Percentiles rank a stretch among this genome's conserved stretches.
phyloP scores from a whole-genome alignment of 441 rosid species.

The Jatropha podagrica region DNA sequence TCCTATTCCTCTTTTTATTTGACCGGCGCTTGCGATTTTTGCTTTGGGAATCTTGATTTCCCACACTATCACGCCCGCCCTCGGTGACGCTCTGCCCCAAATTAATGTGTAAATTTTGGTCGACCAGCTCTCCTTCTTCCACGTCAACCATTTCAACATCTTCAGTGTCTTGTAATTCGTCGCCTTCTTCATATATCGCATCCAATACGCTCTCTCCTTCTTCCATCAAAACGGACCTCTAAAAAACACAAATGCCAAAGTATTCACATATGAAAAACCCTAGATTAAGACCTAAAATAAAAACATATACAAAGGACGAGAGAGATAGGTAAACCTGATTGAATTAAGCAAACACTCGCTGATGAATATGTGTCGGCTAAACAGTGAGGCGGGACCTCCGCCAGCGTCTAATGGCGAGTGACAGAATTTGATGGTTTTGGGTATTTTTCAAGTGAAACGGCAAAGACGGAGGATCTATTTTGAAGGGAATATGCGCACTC shows the following conservation, averaged over 20 bases:
- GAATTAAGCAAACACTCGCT: no score
- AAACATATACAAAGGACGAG: background rate
- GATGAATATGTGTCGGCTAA: background rate
- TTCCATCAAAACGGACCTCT: conserved; percentile 41
- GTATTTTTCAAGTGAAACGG: background rate
- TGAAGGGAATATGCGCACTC: background rate
- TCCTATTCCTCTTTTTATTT: conserved; percentile 56
- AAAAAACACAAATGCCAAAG: background rate
- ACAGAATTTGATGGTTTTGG: background rate
- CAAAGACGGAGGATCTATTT: background rate
- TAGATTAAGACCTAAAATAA: background rate
- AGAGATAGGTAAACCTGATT: no score
- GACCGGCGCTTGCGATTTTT: conserved; percentile 36
- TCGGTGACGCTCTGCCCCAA: conserved; percentile 19
- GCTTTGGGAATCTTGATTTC: conserved; percentile 33
- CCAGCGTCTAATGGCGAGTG: background rate
- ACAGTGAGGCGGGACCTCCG: background rate
- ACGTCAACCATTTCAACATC: conserved; percentile 88
- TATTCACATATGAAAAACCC: background rate
- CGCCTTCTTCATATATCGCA: conserved; percentile 51
- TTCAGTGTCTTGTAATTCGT: conserved; percentile 32
- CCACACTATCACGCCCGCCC: conserved; percentile 20
- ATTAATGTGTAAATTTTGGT: conserved; percentile 25
- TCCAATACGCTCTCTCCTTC: conserved; percentile 56
- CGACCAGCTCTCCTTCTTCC: conserved; percentile 80